These are phyloP conservation scores for Cryphonectria radicalis DNA, from an alignment of 2,329 filamentous ascomycete species.

Conservation along the genomic window DNA sequence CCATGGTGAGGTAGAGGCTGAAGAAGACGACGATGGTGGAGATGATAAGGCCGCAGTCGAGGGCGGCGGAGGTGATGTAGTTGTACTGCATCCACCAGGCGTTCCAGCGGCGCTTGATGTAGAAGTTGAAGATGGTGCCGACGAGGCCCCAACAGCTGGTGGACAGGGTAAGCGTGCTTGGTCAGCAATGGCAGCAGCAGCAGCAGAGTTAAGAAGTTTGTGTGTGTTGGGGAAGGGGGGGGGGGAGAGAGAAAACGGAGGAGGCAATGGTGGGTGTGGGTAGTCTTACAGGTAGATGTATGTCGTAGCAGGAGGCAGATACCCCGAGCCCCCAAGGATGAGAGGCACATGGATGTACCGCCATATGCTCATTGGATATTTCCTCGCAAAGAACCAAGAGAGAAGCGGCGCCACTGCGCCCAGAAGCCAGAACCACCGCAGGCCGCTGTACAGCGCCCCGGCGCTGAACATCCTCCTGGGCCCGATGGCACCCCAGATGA, in stretches of 20 bases:
- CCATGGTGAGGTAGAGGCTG: constrained; percentile 63
- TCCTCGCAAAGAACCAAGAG: constrained; percentile 66
- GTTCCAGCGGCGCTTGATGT: constrained; percentile 65
- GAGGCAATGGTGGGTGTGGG: background rate
- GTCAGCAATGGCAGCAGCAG: background rate
- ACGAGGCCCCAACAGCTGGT: constrained; percentile 66
- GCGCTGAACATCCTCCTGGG: constrained; percentile 70
- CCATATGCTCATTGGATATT: constrained; percentile 63
- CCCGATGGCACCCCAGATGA: constrained; percentile 76
- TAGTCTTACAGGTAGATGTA: constrained; percentile 63
- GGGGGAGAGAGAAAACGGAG: background rate
- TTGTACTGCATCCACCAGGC: constrained; percentile 82
- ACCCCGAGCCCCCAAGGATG: constrained; percentile 67
- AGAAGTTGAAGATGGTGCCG: constrained; percentile 71
- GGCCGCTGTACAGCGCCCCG: constrained; percentile 62
- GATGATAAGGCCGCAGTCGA: constrained; percentile 70
- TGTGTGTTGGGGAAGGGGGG: too few relatives aligned
- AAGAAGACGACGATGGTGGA: constrained; percentile 73
- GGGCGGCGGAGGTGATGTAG: constrained; percentile 72
- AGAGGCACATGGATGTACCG: constrained; percentile 71
- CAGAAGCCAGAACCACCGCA: constrained; percentile 74
- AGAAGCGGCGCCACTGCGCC: constrained; percentile 65
- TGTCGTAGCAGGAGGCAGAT: constrained; percentile 70
- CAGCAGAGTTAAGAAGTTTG: too few relatives aligned
- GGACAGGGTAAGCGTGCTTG: background rate